phyloP scores from a whole-genome alignment of 2,329 filamentous ascomycete species.

The Arthrobotrys sinensis region DNA sequence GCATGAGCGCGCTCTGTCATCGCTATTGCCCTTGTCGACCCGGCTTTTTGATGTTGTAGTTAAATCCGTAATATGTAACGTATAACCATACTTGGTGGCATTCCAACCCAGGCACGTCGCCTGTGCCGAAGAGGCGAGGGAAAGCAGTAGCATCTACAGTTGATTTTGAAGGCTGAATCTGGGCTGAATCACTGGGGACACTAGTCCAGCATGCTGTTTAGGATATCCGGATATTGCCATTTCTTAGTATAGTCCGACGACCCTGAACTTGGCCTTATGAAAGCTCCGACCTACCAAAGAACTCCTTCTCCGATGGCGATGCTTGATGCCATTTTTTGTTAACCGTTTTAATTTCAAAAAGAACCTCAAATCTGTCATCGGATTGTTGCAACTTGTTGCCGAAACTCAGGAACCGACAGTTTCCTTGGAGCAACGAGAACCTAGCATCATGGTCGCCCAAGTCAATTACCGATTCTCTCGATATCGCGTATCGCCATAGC shows the following conservation, averaged over 20 bases:
- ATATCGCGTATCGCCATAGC: too few species aligned
- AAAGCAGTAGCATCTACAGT: not conserved
- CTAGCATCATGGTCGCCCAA: not conserved
- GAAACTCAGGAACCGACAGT: conserved; percentile 40
- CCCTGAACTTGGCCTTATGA: not conserved
- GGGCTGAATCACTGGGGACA: not conserved
- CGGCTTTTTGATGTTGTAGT: conserved; percentile 21
- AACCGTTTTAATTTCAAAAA: conserved; percentile 31
- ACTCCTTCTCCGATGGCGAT: conserved; percentile 14
- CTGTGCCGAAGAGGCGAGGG: conserved; percentile 34
- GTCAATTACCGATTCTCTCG: too few species aligned
- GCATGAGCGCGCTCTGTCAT: not conserved
- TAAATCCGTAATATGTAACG: conserved; percentile 33
- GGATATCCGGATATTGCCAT: not conserved
- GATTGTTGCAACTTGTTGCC: conserved; percentile 9
- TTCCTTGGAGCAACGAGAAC: conserved; percentile 22
- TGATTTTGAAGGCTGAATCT: conserved; percentile 24
- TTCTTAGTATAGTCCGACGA: not conserved
- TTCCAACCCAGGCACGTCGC: conserved; percentile 20
- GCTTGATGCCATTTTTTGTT: not conserved
- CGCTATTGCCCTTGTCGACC: not conserved
- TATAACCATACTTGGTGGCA: conserved; percentile 51
- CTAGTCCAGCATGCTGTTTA: conserved; percentile 33
- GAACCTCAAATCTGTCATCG: conserved; percentile 29
- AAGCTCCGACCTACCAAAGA: conserved; percentile 19